Conservation (phyloP, 2,329 filamentous ascomycete genomes). For the Mycosphaerelloides madeirae region DNA sequence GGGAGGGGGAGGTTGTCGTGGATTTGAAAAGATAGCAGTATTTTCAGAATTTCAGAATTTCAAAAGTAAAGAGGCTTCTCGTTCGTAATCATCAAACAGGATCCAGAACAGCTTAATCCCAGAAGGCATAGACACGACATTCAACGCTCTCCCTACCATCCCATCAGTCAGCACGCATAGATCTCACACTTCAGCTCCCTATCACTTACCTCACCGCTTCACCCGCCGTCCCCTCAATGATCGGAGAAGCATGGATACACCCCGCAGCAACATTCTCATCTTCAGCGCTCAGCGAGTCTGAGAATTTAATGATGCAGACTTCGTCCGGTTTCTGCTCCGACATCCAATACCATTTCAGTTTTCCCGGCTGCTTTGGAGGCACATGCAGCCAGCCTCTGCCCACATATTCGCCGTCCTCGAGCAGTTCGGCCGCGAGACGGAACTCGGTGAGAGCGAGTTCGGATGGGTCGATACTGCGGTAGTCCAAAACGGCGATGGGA, state of each 20-base stretch:
- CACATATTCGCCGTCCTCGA: conserved; percentile 14
- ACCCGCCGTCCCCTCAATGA: conserved; percentile 9
- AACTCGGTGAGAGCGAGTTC: conserved; percentile 15
- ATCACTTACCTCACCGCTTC: conserved; percentile 2
- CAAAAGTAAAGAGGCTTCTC: too few species aligned
- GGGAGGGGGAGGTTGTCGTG: conserved; percentile 8
- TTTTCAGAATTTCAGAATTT: not conserved
- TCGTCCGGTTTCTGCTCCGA: conserved; percentile 17
- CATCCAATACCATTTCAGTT: conserved; percentile 17
- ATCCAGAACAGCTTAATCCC: conserved; percentile 12
- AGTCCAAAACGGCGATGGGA: conserved; percentile 16
- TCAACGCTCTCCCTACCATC: conserved; percentile 15
- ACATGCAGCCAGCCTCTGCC: conserved; percentile 9
- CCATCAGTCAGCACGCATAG: too few species aligned
- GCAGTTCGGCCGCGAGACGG: conserved; percentile 12
- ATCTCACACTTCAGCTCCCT: too few species aligned
- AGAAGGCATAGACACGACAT: conserved; percentile 15
- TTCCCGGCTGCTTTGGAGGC: conserved; percentile 11
- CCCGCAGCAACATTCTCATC: conserved; percentile 9
- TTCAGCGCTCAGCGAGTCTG: conserved; percentile 10
- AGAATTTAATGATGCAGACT: conserved; percentile 18
- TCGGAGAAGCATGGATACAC: conserved; percentile 15
- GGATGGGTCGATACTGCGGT: conserved; percentile 9
- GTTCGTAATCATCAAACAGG: not conserved
- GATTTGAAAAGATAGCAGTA: conserved; percentile 6